A percentile compares a stretch with the other conserved stretches of the same genome.
These are phyloP conservation scores for Pedinophyceae sp. DNA, from an alignment of 139 green algal species.

Conservation along the genomic window DNA sequence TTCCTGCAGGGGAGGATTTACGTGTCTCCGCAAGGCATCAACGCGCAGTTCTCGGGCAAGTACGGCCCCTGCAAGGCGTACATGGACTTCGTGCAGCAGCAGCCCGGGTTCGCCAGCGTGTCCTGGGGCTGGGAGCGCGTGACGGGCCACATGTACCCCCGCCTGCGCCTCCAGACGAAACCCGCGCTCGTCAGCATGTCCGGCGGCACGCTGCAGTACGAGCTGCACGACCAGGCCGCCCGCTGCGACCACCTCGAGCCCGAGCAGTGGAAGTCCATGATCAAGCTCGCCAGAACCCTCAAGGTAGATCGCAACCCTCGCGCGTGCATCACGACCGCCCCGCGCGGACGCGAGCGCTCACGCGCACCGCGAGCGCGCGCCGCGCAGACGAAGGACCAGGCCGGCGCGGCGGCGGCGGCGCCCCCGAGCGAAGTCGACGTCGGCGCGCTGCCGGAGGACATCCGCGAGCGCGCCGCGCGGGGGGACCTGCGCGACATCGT, in stretches of 20 bases:
- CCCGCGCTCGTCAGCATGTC: slow-evolving; percentile 66
- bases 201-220: slow-evolving; percentile 45
- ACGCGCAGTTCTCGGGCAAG: slow-evolving; percentile 72
- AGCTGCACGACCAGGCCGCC: no score
- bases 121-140: slow-evolving; percentile 11
- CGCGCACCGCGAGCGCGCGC: slow-evolving; percentile 47
- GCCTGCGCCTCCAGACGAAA: slow-evolving; percentile 62
- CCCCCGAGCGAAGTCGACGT: no score
- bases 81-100: slow-evolving; percentile 42
- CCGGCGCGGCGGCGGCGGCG: no score
- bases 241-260: not conserved
- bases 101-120: slow-evolving; percentile 34
- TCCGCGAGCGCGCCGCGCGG: no score
- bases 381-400: slow-evolving; percentile 39
- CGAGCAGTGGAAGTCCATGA: not conserved
- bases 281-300: no score
- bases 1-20: slow-evolving; percentile 96
- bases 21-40: slow-evolving; percentile 85
- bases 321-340: no score
- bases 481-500: slow-evolving; percentile 15
- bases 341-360: not conserved
- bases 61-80: slow-evolving; percentile 45
- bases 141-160: slow-evolving; percentile 54
- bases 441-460: no score
- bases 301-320: no score